Evolutionary conservation across 495 filamentous ascomycete species (phyloP).

Genomic region (Talaromyces proteolyticus): DNA sequence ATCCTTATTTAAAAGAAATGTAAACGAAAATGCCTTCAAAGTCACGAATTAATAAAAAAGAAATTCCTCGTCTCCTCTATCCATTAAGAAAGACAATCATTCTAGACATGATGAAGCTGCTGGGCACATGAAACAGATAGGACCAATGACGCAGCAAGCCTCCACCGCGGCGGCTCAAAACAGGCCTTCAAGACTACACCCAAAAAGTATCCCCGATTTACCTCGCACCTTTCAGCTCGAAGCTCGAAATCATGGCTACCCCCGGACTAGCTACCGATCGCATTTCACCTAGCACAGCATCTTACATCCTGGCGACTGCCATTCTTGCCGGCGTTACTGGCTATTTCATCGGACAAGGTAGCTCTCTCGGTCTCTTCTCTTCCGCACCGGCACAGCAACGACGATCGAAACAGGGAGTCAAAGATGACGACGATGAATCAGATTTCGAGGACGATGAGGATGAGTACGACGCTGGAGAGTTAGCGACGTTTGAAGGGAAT

Average conservation of each 20-base stretch:
- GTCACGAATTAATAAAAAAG: too few species aligned
- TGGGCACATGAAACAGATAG: too few species aligned
- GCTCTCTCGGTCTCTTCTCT: conserved; percentile 39
- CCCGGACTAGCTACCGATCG: conserved; percentile 24
- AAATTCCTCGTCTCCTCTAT: too few species aligned
- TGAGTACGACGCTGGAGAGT: conserved; percentile 33
- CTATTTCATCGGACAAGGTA: conserved; percentile 55
- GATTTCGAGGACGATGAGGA: conserved; percentile 24
- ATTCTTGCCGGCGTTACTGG: conserved; percentile 60
- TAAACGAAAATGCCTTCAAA: too few species aligned
- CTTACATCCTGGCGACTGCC: conserved; percentile 55
- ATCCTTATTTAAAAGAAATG: too few species aligned
- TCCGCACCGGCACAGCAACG: not conserved
- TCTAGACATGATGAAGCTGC: too few species aligned
- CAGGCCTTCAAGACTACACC: too few species aligned
- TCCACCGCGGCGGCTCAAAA: too few species aligned
- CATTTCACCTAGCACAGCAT: conserved; percentile 37
- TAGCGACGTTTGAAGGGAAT: conserved; percentile 39
- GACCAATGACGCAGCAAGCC: too few species aligned
- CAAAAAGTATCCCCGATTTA: too few species aligned
- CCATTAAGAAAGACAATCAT: too few species aligned
- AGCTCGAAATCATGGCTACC: conserved; percentile 38
- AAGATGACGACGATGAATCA: conserved; percentile 12
- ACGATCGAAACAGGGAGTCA: not conserved
- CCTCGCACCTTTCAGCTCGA: too few species aligned